Evolutionary conservation across 306 rosid species (phyloP), one percentile per base, ranked within the genome.

Genomic region (Vigna unguiculata): DNA sequence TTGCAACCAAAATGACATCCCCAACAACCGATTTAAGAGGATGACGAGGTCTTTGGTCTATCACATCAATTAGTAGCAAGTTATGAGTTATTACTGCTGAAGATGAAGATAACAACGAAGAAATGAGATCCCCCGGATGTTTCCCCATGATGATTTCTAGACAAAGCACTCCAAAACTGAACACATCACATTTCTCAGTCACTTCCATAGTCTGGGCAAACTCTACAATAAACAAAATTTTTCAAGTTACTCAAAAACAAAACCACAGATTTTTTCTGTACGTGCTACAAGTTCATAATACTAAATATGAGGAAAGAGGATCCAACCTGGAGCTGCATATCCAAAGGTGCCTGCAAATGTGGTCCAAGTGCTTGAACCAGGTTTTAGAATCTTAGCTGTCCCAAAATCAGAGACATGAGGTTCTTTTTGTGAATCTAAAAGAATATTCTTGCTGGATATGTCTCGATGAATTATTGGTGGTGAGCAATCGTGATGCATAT

Each of bases 361-460:
- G 25, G 83, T 71, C 78, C 73, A 71, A 25, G 2, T 61, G 47
- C 13, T 19, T 60, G 82, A 24, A 79, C 40, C 62, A 55, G 62
- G n/a, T 32, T 11, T 55, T 12, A 55, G 34, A 55, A 55, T 55
- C 34, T 22, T 55, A 22, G 34, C 62, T 22, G 34, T 58, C 40
- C 64, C 64, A 28, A 58, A 58, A 58, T 58, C 64, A 58, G 64
- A 78, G 68, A 78, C 25, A 11, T 70, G 78, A 22, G 78, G 66
- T 60, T 78, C 78, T 24, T 78, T 48, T 11, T 53, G 69, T 38
- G 19, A 12, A 61, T 78, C 82, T 19, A 78, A 24, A 61, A 78
- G 82, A 36, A 78, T 28, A 71, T 78, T 78, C 57, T 70, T 78
- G 54, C 82, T 78, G 2, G 82, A 78, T 78, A 78, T 49, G 55